Conservation (phyloP, 495 filamentous ascomycete genomes). For the Penicillium egyptiacum region DNA sequence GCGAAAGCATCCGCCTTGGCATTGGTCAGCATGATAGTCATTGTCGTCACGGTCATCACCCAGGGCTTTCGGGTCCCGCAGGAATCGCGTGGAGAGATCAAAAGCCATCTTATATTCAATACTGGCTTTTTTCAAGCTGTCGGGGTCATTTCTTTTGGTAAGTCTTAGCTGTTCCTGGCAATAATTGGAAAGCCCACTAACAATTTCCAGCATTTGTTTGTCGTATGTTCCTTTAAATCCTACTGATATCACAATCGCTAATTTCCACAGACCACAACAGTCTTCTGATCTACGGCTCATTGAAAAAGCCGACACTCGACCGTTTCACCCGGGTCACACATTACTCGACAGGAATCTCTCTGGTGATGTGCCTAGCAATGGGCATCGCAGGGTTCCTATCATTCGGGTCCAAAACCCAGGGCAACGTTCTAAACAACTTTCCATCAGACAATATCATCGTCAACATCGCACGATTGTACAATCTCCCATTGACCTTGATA, state of each 20-base stretch:
- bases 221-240: constrained; percentile 48
- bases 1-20: constrained; percentile 93
- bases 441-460: constrained; percentile 84
- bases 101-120: constrained; percentile 67
- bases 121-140: constrained; percentile 90
- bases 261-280: constrained; percentile 77
- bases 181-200: constrained; percentile 30
- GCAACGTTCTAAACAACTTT: constrained; percentile 98
- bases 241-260: constrained; percentile 9
- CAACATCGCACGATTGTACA: constrained; percentile 84
- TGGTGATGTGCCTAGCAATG: constrained; percentile 85
- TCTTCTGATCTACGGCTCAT: constrained; percentile 93
- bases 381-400: constrained; percentile 86
- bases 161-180: constrained; percentile 16
- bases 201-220: constrained; percentile 73
- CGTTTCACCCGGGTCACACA: constrained; percentile 91
- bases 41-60: constrained; percentile 83
- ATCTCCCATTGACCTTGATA: not conserved
- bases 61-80: constrained; percentile 72
- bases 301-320: constrained; percentile 91
- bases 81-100: constrained; percentile 68
- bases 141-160: constrained; percentile 96
- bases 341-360: constrained; percentile 83
- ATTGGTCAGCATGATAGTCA: constrained; percentile 86
- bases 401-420: constrained; percentile 86